Conservation (phyloP, 495 filamentous ascomycete species). For the Daldinia concentrica region DNA sequence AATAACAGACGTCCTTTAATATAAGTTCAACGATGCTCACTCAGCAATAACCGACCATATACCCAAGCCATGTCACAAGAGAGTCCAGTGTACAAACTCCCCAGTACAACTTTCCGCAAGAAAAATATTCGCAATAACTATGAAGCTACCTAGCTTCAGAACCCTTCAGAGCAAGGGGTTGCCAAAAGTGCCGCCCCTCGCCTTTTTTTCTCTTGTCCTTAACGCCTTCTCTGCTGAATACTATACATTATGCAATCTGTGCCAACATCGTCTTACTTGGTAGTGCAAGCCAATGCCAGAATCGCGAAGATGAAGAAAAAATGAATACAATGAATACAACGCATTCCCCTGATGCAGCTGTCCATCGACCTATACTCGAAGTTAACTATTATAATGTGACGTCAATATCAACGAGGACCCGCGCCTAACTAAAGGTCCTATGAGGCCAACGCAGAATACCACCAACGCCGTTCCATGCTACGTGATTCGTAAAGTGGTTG, state of each 20-base stretch:
- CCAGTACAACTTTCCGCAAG: neutral
- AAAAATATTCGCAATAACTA: neutral
- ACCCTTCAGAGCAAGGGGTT: neutral
- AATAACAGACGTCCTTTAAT: neutral
- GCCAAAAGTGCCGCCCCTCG: slow-evolving; percentile 9
- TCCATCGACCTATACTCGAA: slow-evolving; percentile 14
- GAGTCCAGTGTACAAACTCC: neutral
- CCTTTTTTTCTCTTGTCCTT: slow-evolving; percentile 7
- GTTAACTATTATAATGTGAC: slow-evolving; percentile 1
- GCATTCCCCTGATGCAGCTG: slow-evolving; percentile 11
- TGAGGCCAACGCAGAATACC: slow-evolving; percentile 25
- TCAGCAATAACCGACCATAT: neutral
- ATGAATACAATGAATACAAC: slow-evolving; percentile 7
- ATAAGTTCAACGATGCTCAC: neutral
- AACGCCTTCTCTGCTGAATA: slow-evolving; percentile 32
- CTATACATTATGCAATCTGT: slow-evolving; percentile 39
- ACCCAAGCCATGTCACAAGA: neutral
- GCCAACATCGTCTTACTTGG: neutral
- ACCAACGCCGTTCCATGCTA: slow-evolving; percentile 45
- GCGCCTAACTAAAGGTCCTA: slow-evolving; percentile 6
- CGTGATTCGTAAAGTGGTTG: slow-evolving; percentile 29
- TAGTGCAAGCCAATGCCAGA: neutral
- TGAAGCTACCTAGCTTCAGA: slow-evolving; percentile 1
- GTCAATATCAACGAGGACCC: neutral
- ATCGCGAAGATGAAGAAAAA: neutral